Evolutionary conservation across 2,329 filamentous ascomycete species (phyloP).

Genomic region (Cadophora sp.): DNA sequence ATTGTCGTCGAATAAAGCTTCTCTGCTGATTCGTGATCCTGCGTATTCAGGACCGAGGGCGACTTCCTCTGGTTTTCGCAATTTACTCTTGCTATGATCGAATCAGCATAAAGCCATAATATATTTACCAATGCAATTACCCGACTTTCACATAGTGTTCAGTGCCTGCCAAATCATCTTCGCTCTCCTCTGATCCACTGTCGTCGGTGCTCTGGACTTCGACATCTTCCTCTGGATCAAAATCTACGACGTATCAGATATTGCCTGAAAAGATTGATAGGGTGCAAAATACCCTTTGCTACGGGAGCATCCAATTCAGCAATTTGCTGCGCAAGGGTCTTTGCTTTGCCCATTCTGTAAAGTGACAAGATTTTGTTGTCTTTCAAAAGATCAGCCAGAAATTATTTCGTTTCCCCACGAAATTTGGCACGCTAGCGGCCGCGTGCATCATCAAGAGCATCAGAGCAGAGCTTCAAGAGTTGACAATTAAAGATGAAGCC

Average conservation of each 20-base stretch:
- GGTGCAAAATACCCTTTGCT: constrained; percentile 57
- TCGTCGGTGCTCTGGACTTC: constrained; percentile 37
- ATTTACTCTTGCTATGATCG: constrained; percentile 73
- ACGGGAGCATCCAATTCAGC: constrained; percentile 65
- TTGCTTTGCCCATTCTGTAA: constrained; percentile 55
- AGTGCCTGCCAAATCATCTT: constrained; percentile 66
- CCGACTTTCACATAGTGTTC: constrained; percentile 88
- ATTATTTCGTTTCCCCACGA: constrained; percentile 36
- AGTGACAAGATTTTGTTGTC: not conserved
- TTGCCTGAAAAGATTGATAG: not conserved
- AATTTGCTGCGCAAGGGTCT: constrained; percentile 62
- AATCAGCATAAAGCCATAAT: constrained; percentile 19
- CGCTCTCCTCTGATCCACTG: constrained; percentile 57
- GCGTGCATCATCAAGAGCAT: constrained; percentile 17
- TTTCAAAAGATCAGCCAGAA: constrained; percentile 20
- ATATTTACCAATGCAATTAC: constrained; percentile 46
- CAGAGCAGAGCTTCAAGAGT: constrained; percentile 24
- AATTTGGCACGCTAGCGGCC: constrained; percentile 40
- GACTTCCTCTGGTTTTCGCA: constrained; percentile 74
- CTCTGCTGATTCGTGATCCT: constrained; percentile 76
- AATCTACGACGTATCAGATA: constrained; percentile 42
- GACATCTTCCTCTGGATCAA: constrained; percentile 48
- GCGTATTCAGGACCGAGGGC: constrained; percentile 81
- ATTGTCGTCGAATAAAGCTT: constrained; percentile 64
- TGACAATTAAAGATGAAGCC: constrained; percentile 43